Percentiles rank a stretch among this genome's conserved stretches.
Evolutionary conservation across 148 eudicot species (phyloP).

Genomic region (Nyssa sinensis): DNA sequence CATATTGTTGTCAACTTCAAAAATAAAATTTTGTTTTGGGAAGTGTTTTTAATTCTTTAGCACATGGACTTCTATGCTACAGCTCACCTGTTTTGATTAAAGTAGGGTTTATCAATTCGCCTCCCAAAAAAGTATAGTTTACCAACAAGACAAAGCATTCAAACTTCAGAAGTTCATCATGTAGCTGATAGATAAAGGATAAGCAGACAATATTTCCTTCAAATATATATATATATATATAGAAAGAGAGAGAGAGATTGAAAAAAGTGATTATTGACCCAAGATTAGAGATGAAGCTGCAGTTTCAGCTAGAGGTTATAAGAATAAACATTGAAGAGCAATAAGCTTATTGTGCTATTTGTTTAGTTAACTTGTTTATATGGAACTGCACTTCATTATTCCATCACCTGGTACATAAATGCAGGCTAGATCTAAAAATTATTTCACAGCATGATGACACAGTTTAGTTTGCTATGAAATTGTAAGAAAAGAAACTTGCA

Average conservation of each 20-base stretch:
- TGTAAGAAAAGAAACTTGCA: too few relatives aligned
- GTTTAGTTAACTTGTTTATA: background rate
- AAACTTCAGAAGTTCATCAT: background rate
- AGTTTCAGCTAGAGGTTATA: too few relatives aligned
- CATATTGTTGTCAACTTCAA: background rate
- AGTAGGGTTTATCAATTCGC: too few relatives aligned
- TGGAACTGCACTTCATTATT: background rate
- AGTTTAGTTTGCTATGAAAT: background rate
- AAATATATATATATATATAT: background rate
- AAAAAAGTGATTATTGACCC: background rate
- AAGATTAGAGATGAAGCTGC: background rate
- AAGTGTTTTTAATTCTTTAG: background rate
- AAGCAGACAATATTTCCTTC: background rate
- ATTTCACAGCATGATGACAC: too few relatives aligned
- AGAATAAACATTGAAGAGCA: background rate
- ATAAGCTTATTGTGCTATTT: background rate
- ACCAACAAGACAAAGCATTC: too few relatives aligned
- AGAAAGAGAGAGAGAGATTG: background rate
- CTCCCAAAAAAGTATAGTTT: too few relatives aligned
- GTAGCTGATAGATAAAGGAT: constrained; percentile 1
- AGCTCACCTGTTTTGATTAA: constrained; percentile 1
- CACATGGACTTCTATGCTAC: constrained; percentile 1
- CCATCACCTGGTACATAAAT: too few relatives aligned
- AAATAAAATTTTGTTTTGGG: too few relatives aligned
- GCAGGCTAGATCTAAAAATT: background rate